Evolutionary conservation across 2,329 filamentous ascomycete species (phyloP).

Genomic region (Sarocladium kiliense): DNA sequence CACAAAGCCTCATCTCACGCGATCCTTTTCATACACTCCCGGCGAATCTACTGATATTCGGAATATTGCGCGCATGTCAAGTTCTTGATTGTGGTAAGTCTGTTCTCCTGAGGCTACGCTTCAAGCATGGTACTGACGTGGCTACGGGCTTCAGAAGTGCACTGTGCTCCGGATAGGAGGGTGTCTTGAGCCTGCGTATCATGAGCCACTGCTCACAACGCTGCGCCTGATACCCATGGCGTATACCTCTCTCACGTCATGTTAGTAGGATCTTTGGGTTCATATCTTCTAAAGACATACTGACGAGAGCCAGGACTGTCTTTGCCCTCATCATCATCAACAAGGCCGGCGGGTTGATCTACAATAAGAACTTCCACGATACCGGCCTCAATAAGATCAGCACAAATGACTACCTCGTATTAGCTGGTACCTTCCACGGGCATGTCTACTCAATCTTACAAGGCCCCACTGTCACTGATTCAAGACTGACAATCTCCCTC

Average conservation of each 20-base stretch:
- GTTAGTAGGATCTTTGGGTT: slow-evolving; percentile 11
- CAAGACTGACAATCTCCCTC: background rate
- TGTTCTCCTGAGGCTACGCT: background rate
- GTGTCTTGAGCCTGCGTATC: background rate
- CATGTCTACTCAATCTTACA: slow-evolving; percentile 38
- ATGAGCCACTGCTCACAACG: slow-evolving; percentile 9
- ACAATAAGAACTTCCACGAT: slow-evolving; percentile 89
- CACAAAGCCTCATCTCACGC: background rate
- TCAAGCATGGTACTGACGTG: background rate
- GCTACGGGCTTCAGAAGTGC: background rate
- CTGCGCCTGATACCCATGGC: slow-evolving; percentile 1
- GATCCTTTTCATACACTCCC: background rate
- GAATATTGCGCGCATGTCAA: background rate
- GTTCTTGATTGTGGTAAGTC: background rate
- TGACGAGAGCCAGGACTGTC: slow-evolving; percentile 63
- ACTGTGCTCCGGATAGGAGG: slow-evolving; percentile 1
- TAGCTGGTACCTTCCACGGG: slow-evolving; percentile 97
- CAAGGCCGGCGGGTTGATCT: slow-evolving; percentile 94
- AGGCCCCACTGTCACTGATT: slow-evolving; percentile 6
- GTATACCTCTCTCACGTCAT: slow-evolving; percentile 13
- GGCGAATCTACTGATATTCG: background rate
- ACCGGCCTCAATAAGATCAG: slow-evolving; percentile 80
- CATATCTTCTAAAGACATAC: background rate
- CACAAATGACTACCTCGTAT: slow-evolving; percentile 93
- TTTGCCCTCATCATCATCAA: slow-evolving; percentile 97